A percentile compares a stretch with the other conserved stretches of the same genome.
These are phyloP conservation scores for Verticillium longisporum DNA, from an alignment of 2,329 filamentous ascomycete species.

Conservation along the genomic window DNA sequence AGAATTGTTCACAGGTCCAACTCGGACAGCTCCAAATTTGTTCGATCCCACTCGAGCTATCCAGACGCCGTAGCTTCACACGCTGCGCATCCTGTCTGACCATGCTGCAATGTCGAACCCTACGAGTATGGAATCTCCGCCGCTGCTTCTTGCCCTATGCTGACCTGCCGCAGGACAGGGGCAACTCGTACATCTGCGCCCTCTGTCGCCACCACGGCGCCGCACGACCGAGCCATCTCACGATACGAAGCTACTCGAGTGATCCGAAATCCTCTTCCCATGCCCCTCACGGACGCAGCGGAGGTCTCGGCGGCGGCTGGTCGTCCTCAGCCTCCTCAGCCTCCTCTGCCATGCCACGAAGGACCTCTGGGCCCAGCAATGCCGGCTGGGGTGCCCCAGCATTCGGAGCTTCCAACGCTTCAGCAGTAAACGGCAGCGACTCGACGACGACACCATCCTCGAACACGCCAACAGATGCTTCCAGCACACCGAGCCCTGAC, in stretches of 20 bases:
- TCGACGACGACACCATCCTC: not conserved
- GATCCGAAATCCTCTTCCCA: not conserved
- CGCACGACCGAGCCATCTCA: slow-evolving; percentile 1
- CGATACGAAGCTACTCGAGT: slow-evolving; percentile 8
- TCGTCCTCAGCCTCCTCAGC: not conserved
- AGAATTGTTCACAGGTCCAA: not conserved
- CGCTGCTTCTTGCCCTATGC: slow-evolving; percentile 1
- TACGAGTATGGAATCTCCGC: slow-evolving; percentile 26
- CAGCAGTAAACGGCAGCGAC: not conserved
- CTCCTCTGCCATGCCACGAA: not conserved
- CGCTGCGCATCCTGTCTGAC: slow-evolving; percentile 6
- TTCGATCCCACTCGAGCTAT: not conserved
- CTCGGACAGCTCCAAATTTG: not conserved
- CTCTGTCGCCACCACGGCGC: slow-evolving; percentile 24
- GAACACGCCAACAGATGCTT: not conserved
- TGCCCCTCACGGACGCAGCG: not conserved
- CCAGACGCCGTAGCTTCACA: slow-evolving; percentile 1
- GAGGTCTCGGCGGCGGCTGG: not conserved
- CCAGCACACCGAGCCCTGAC: not conserved
- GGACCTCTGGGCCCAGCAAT: not conserved
- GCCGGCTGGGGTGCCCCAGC: slow-evolving; percentile 6
- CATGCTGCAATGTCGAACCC: slow-evolving; percentile 37
- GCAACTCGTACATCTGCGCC: slow-evolving; percentile 32
- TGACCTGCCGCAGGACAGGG: slow-evolving; percentile 21
- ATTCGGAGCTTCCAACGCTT: not conserved